phyloP scores from a whole-genome alignment of 768 basidiomycete genomes.

The Boletus subcaerulescens region DNA sequence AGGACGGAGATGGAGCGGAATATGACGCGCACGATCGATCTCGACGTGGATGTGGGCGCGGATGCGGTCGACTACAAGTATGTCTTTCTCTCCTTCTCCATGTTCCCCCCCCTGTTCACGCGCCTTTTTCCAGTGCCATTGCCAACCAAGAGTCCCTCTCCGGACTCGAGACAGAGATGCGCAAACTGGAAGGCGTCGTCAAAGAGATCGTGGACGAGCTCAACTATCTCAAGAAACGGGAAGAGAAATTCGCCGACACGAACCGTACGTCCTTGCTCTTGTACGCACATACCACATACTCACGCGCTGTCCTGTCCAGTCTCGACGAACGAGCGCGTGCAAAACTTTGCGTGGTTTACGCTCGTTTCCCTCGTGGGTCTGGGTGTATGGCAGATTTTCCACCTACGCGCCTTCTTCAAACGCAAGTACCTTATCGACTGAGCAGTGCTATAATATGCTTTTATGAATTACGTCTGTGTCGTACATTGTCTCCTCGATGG shows the following conservation, averaged over 20 bases:
- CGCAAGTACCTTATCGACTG: constrained; percentile 91
- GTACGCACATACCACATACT: background rate
- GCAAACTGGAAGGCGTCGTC: constrained; percentile 91
- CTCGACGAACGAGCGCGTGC: constrained; percentile 88
- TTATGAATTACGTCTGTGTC: constrained; percentile 1
- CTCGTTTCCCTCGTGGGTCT: constrained; percentile 72
- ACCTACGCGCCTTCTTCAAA: constrained; percentile 94
- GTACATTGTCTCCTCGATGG: background rate
- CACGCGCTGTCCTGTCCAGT: constrained; percentile 41
- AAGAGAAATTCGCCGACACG: constrained; percentile 82
- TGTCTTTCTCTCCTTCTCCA: constrained; percentile 25
- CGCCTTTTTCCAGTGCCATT: constrained; percentile 66
- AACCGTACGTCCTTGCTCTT: constrained; percentile 63
- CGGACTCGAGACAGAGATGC: constrained; percentile 96
- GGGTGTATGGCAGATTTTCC: constrained; percentile 94
- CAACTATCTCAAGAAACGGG: constrained; percentile 86
- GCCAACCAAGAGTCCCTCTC: constrained; percentile 97
- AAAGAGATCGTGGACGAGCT: constrained; percentile 95
- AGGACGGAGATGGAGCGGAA: constrained; percentile 45
- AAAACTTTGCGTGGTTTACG: constrained; percentile 91
- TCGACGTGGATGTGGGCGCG: constrained; percentile 97
- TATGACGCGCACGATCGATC: constrained; percentile 71
- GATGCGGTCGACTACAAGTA: constrained; percentile 99
- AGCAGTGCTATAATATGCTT: constrained; percentile 15
- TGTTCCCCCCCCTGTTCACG: background rate